phyloP scores from a whole-genome alignment of 495 filamentous ascomycete species.

The Neurospora intermedia region DNA sequence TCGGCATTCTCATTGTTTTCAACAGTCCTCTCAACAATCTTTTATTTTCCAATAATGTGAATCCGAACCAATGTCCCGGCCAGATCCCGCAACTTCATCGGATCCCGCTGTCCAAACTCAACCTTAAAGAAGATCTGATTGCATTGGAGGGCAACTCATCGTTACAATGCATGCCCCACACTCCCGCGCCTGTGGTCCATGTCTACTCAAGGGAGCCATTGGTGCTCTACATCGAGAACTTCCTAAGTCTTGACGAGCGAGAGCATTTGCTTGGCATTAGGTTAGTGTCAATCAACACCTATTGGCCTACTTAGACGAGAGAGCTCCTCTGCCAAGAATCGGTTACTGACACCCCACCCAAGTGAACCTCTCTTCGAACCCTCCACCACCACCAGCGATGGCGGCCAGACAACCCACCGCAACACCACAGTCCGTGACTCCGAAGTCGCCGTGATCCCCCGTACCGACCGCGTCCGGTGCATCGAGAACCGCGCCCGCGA shows the following conservation, averaged over 20 bases:
- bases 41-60: constrained; percentile 4
- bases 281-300: too few relatives aligned
- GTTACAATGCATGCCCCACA: constrained; percentile 14
- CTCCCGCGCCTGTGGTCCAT: constrained; percentile 23
- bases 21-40: constrained; percentile 14
- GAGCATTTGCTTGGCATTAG: constrained; percentile 34
- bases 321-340: neutral
- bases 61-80: neutral
- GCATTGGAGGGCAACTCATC: constrained; percentile 27
- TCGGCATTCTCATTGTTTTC: constrained; percentile 17
- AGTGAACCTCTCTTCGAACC: constrained; percentile 33
- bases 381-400: constrained; percentile 33
- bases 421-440: constrained; percentile 32
- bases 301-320: too few relatives aligned
- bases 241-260: constrained; percentile 25
- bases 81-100: constrained; percentile 16
- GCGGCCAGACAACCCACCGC: constrained; percentile 20
- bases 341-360: neutral
- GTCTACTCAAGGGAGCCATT: constrained; percentile 32
- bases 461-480: constrained; percentile 30
- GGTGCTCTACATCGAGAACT: constrained; percentile 37
- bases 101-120: constrained; percentile 26
- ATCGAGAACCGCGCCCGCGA: constrained; percentile 31
- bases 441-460: constrained; percentile 35
- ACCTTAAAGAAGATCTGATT: constrained; percentile 26